Evolutionary conservation across 345 rosid genomes (phyloP), one percentile per base, ranked within the genome.

Genomic region (Brassica nigra): DNA sequence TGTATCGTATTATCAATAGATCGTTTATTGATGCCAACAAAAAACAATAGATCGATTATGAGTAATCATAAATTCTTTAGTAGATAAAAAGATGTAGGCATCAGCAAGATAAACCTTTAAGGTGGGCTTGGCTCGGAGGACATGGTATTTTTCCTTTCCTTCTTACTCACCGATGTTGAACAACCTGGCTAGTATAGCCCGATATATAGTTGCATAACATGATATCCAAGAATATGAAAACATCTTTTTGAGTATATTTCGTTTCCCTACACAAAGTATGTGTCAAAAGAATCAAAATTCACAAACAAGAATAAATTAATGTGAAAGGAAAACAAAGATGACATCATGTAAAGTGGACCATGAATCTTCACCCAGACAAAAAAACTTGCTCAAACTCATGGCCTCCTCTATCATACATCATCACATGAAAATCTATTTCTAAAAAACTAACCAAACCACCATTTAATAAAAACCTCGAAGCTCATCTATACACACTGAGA

Each of bases 331-430:
- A 66, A 30, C 59, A 9, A 58, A 71, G 27, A 63, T 49, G 75
- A 65, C 52, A 30, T 18, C 27, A 52, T 11, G 20, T 1, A 18
- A 71, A 55, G 16, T 58, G 73, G 49, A 37, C 82, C 82, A 78
- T 72, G 68, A 72, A 58, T 78, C 62, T 42, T 73, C 63, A 44
- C 73, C 39, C 57, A 7, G 11, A 42, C 14, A 30, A 78, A 71
- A 77, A 65, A 55, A 54, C 15, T 71, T 54, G 81, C 34, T 64
- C 68, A 59, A 73, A 73, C 73, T 66, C 77, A 72, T 55, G 68
- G 81, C 77, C 68, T 31, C 68, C 8, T 78, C 54, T 73, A 72
- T 1, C 49, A 42, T 66, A 23, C 76, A 16, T 63, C 75, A 61
- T 52, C 55, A 61, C 16, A 31, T 54, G 74, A 4, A 52, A 52